Evolutionary conservation across 106 monocot species (phyloP).

Genomic region (Narthecium ossifragum): DNA sequence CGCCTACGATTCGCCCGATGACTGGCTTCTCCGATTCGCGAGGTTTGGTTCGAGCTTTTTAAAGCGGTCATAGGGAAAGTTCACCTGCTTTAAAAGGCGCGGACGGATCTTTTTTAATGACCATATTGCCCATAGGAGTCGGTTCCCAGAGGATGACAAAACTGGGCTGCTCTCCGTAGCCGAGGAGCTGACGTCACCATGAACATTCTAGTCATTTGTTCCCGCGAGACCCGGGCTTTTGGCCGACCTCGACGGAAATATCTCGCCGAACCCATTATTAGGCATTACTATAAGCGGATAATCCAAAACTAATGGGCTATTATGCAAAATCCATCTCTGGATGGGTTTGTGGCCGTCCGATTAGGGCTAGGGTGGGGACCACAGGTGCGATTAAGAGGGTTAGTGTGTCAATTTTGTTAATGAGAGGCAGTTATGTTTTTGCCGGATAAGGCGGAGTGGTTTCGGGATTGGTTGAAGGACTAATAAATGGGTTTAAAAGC

Average conservation of each 20-base stretch:
- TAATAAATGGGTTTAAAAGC: too few species aligned
- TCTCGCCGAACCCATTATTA: background rate
- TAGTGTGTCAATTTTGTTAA: background rate
- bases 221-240: background rate
- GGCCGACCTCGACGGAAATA: background rate
- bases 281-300: too few species aligned
- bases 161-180: too few species aligned
- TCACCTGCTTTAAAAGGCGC: background rate
- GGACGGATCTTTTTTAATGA: background rate
- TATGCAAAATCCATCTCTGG: background rate
- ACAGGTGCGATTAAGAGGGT: background rate
- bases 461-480: background rate
- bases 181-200: too few species aligned
- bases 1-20: background rate
- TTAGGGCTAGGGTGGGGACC: too few species aligned
- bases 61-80: too few species aligned
- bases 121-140: background rate
- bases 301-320: background rate
- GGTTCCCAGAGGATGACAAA: background rate
- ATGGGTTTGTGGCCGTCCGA: background rate
- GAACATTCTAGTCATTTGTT: background rate
- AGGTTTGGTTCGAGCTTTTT: too few species aligned
- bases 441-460: conserved; percentile 1
- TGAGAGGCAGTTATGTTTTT: background rate
- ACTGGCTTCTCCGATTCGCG: background rate